Evolutionary conservation across 1,284 basidiomycete genomes (phyloP), one percentile per base, ranked within the genome.

Genomic region (Termitomyces sp.): DNA sequence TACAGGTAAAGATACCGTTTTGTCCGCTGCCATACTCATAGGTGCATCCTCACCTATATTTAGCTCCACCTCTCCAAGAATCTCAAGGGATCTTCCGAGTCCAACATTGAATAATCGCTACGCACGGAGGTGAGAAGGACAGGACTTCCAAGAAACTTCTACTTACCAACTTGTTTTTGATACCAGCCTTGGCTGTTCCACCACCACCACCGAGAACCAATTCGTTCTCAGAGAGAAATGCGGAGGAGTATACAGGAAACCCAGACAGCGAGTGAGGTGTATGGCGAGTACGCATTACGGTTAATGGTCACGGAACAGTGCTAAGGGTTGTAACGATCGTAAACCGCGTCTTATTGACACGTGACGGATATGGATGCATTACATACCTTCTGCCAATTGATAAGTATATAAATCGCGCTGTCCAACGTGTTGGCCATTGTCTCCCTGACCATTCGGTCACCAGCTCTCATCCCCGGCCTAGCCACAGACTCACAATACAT

Each of bases 181-280:
- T 89, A 2, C 94, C 94, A 51, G 82, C 92, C 60, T 78, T 78
- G 59, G 84, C 77, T 59, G 76, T 82, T 19, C 95, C 94, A 1
- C 94, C 94, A 26, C 94, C 94, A 1, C 94, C 94, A 1, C 93
- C 94, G 3, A 96, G 76, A 12, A 94, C 76, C n/a, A 97, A 73
- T n/a, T 83, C 75, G 49, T 82, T 77, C 21, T 85, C 76, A 0
- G 86, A 81, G 12, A 90, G 69, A 73, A 95, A 98, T n/a, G 84
- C 83, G 53, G 88, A 84, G 6, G 90, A 92, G 67, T 94, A 96
- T 49, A 96, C 86, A 0, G 94, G 94, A 66, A 94, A 95, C 1
- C 81, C 73, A 8, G 85, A 79, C 5, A 94, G 78, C 9, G 84
- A 69, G 64, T 94, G 91, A n/a, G 80, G 68, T 15, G 83, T 83